Base-by-base conservation (phyloP, 1,284 basidiomycete genomes). In the Ustilago lituana region DNA sequence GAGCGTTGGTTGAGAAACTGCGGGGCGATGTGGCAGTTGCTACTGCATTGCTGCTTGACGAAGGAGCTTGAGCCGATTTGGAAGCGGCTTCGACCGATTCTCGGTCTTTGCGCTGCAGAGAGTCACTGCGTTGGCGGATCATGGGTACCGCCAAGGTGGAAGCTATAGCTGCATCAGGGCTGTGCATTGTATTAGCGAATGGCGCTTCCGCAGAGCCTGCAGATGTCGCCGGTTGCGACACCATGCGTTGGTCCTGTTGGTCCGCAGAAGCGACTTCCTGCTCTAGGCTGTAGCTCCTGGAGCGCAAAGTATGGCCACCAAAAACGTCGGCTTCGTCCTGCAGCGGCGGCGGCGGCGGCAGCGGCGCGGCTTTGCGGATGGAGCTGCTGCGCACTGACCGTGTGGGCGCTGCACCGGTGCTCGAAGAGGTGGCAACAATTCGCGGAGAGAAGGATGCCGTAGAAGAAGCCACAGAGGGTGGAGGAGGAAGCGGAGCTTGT, bases 401-500 rank as follows among this genome's bases (percentile, higher is more conserved):
- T 9, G 38, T 26, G 4, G 46, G 24, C 12, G 11, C 35, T 12
- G 26, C 37, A 20, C 37, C 22, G n/a, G 17, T 8, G 17, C 23
- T 36, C 10, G 36, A 29, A 5, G 39, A 15, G n/a, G n/a, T 20
- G 11, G 49, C 14, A 19, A 37, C 37, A 37, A 14, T 24, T 11
- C 36, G 49, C 24, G 57, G 55, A 19, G 39, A 17, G 19, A 47
- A 52, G 10, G 46, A 45, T 8, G 41, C 46, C 2, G 39, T 27
- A 4, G 63, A 48, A 1, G 63, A 52, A 37, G 55, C 55, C 17
- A 49, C 22, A 15, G 69, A 53, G 19, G 69, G 61, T 14, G 65
- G 70, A 6, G 66, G 70, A 37, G 70, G 70, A 15, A 73, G 50
- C 5, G 70, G 70, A 4, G 65, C 55, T 23, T 56, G 67, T 1